Conservation (phyloP, 441 rosid genomes). For the Adansonia rubrostipa region DNA sequence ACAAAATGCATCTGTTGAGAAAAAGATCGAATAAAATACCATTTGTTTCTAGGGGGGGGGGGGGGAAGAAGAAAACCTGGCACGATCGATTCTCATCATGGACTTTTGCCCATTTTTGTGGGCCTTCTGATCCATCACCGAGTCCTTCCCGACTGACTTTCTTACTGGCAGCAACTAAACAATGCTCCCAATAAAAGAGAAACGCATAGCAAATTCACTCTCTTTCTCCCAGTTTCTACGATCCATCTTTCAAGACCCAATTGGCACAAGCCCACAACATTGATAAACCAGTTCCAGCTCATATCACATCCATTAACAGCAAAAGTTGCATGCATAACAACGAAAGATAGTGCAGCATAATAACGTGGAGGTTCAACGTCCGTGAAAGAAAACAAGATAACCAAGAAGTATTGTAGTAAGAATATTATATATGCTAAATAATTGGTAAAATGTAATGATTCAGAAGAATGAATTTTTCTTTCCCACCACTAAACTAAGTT, state of each 20-base stretch:
- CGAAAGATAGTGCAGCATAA: too few relatives aligned
- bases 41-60: background rate
- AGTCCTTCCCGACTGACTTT: background rate
- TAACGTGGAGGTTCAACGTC: too few relatives aligned
- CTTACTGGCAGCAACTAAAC: too few relatives aligned
- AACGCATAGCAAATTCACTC: background rate
- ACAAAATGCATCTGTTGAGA: too few relatives aligned
- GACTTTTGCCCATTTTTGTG: background rate
- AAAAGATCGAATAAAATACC: too few relatives aligned
- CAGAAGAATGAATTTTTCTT: too few relatives aligned
- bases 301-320: background rate
- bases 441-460: background rate
- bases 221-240: background rate
- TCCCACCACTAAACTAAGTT: too few relatives aligned
- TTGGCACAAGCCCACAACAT: background rate
- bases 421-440: background rate
- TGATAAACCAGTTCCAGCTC: background rate
- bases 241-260: background rate
- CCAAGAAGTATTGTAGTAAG: background rate
- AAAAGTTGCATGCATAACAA: background rate
- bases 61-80: too few relatives aligned
- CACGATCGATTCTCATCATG: background rate
- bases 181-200: too few relatives aligned
- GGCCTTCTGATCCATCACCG: background rate
- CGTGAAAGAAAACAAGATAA: too few relatives aligned